phyloP scores from a whole-genome alignment of 768 basidiomycete species.

The Auricularia sp. region DNA sequence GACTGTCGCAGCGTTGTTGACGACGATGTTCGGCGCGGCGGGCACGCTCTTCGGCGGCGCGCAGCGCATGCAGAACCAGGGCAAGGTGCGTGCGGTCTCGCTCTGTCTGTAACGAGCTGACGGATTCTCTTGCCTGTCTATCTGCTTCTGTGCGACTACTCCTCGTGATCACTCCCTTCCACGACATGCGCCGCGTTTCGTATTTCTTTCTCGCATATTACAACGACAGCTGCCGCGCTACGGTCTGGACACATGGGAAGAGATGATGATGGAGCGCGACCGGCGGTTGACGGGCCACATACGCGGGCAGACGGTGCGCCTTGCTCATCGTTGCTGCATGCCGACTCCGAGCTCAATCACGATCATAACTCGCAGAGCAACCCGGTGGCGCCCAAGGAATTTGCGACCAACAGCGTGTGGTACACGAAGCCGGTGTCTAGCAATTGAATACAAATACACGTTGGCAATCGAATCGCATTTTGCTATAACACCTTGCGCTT shows the following conservation, averaged over 20 bases:
- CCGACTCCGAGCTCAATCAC: not conserved
- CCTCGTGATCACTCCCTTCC: too few relatives aligned
- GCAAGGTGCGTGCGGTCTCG: constrained; percentile 50
- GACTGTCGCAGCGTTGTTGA: constrained; percentile 55
- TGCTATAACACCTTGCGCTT: too few relatives aligned
- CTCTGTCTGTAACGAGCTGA: too few relatives aligned
- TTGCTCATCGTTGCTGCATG: not conserved
- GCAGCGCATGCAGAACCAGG: constrained; percentile 73
- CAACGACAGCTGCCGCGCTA: constrained; percentile 67
- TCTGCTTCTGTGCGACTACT: too few relatives aligned
- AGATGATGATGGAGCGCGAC: constrained; percentile 94
- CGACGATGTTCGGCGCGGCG: constrained; percentile 80
- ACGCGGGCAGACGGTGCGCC: constrained; percentile 76
- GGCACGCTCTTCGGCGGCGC: constrained; percentile 80
- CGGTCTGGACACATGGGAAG: constrained; percentile 80
- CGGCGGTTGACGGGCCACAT: constrained; percentile 73
- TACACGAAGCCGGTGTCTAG: constrained; percentile 27
- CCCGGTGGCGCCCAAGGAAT: constrained; percentile 55
- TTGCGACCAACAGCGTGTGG: constrained; percentile 68
- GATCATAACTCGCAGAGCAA: constrained; percentile 38
- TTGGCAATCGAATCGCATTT: too few relatives aligned
- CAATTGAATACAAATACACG: too few relatives aligned
- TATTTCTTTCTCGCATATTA: not conserved
- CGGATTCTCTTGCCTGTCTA: too few relatives aligned
- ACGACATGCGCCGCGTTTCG: not conserved